phyloP scores from a whole-genome alignment of 2,329 filamentous ascomycete species.

The Colletotrichum salicis region DNA sequence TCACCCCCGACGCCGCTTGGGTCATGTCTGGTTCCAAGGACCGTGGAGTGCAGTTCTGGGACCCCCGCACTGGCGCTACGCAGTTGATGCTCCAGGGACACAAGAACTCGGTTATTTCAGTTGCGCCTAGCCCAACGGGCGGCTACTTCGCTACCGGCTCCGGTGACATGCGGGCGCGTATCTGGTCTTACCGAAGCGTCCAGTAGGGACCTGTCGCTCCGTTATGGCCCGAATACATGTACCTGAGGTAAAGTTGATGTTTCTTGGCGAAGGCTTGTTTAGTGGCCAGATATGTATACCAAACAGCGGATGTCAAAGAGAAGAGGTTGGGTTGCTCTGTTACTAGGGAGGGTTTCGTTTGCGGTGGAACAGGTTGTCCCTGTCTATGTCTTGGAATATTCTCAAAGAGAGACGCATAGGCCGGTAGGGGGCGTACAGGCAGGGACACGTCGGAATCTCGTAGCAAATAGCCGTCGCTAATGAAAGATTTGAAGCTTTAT shows the following conservation, averaged over 20 bases:
- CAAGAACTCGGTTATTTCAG: slow-evolving; percentile 98
- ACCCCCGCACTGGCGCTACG: slow-evolving; percentile 89
- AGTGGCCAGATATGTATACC: slow-evolving; percentile 25
- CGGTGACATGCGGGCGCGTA: slow-evolving; percentile 96
- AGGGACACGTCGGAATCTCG: slow-evolving; percentile 29
- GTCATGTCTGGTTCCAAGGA: slow-evolving; percentile 98
- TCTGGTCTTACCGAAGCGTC: slow-evolving; percentile 81
- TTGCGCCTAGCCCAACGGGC: slow-evolving; percentile 90
- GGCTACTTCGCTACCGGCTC: slow-evolving; percentile 95
- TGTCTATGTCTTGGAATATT: slow-evolving; percentile 21
- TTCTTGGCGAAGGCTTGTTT: neutral
- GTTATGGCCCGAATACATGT: neutral
- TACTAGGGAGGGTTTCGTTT: neutral
- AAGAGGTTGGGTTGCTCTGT: slow-evolving; percentile 8
- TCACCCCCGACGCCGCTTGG: slow-evolving; percentile 94
- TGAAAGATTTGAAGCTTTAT: slow-evolving; percentile 31
- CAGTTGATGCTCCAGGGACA: slow-evolving; percentile 99
- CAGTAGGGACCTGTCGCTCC: slow-evolving; percentile 24
- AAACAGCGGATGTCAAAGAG: neutral
- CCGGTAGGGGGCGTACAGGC: slow-evolving; percentile 34
- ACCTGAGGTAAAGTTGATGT: neutral
- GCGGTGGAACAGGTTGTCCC: slow-evolving; percentile 13
- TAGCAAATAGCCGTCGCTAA: slow-evolving; percentile 34
- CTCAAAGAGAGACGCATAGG: slow-evolving; percentile 22
- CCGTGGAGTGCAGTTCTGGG: slow-evolving; percentile 98